phyloP scores from a whole-genome alignment of 108 stramenopile genomes.

The Skeletonema tropicum region DNA sequence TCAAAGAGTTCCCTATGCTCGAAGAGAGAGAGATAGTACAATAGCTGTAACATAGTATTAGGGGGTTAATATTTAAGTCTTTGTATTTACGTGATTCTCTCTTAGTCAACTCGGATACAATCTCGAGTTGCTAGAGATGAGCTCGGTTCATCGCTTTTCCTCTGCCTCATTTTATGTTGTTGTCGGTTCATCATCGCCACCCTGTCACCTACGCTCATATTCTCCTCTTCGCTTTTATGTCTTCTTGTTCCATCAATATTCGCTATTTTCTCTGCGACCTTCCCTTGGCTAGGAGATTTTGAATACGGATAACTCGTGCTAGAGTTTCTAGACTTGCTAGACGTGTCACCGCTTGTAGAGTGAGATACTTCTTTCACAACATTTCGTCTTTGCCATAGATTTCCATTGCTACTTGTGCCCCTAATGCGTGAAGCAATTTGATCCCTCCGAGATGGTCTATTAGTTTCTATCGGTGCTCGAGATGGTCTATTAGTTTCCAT shows the following conservation, averaged over 20 bases:
- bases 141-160: not conserved
- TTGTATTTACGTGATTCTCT: constrained; percentile 1
- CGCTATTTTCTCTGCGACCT: too few species aligned
- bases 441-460: constrained; percentile 19
- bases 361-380: not conserved
- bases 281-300: not conserved
- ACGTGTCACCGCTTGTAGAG: not conserved
- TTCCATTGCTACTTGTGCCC: constrained; percentile 6
- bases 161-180: constrained; percentile 1
- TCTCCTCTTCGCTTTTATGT: not conserved
- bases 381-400: not conserved
- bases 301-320: not conserved
- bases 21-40: not conserved
- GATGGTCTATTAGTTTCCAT: not conserved
- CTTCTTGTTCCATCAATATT: not conserved
- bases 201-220: constrained; percentile 23
- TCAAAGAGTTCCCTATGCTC: too few species aligned
- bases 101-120: constrained; percentile 37
- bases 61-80: not conserved
- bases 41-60: not conserved
- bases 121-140: constrained; percentile 29
- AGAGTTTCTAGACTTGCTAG: not conserved
- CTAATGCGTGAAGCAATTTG: constrained; percentile 24
- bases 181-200: constrained; percentile 28
- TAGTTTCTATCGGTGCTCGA: not conserved